A percentile compares a stretch with the other conserved stretches of the same genome.
phyloP scores from a whole-genome alignment of 352 stramenopile genomes.

The Saprolegnia parasitica region DNA sequence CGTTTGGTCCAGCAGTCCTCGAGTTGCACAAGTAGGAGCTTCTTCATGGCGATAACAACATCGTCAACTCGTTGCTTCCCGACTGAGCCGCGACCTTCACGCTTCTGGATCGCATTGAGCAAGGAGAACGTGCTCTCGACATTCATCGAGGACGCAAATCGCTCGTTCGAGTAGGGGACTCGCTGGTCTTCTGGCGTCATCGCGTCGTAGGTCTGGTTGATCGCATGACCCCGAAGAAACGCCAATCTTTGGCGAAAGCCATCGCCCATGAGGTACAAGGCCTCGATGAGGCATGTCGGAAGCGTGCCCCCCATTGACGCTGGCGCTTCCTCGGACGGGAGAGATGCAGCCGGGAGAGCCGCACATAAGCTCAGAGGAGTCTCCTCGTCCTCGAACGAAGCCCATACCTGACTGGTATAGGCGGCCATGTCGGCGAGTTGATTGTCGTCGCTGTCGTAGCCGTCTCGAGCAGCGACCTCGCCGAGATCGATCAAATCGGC shows the following conservation, averaged over 20 bases:
- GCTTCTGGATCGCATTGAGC: neutral
- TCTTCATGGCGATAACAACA: neutral
- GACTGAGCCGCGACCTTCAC: neutral
- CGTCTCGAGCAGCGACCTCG: neutral
- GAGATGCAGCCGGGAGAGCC: too few relatives aligned
- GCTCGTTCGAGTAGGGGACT: neutral
- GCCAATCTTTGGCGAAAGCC: neutral
- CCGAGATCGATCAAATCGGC: too few relatives aligned
- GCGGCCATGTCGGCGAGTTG: too few relatives aligned
- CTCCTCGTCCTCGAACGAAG: too few relatives aligned
- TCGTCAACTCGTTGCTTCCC: neutral
- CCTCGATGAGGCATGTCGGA: neutral
- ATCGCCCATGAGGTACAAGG: neutral
- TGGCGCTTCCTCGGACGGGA: too few relatives aligned
- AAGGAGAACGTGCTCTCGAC: neutral
- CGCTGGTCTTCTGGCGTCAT: neutral
- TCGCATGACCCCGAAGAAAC: neutral
- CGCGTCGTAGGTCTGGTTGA: neutral
- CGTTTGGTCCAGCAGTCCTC: neutral
- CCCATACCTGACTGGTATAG: too few relatives aligned
- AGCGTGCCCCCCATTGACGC: too few relatives aligned
- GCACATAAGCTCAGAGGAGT: too few relatives aligned
- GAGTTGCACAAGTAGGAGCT: neutral
- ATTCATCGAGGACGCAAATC: slow-evolving; percentile 6
- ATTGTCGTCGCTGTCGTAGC: neutral